Conservation (phyloP, 192 early-diverging fungal species). For the Dissophora globulifera region DNA sequence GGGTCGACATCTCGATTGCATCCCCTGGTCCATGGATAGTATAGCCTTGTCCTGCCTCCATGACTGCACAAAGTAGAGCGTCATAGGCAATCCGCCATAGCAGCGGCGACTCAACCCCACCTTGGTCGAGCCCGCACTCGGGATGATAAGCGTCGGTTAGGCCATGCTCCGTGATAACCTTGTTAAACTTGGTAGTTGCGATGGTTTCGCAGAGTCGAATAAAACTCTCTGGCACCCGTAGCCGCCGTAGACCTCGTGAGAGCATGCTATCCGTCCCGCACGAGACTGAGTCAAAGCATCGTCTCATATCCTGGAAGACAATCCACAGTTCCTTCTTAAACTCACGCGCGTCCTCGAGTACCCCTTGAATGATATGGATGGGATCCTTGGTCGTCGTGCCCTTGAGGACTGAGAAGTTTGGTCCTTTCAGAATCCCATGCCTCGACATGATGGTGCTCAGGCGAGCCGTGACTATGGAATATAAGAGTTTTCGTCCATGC, state of each 20-base stretch:
- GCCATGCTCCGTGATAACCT: slow-evolving; percentile 28
- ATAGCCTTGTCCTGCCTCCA: neutral
- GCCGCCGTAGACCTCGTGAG: neutral
- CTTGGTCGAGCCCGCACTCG: slow-evolving; percentile 30
- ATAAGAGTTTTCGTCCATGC: slow-evolving; percentile 21
- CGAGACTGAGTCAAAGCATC: slow-evolving; percentile 32
- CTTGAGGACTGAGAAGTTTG: slow-evolving; percentile 29
- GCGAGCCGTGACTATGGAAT: neutral
- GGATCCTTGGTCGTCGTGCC: slow-evolving; percentile 32
- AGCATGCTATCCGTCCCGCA: slow-evolving; percentile 16
- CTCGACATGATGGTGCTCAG: neutral
- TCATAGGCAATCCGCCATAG: slow-evolving; percentile 23
- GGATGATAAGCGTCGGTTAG: slow-evolving; percentile 18
- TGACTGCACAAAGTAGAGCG: slow-evolving; percentile 15
- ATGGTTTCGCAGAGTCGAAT: slow-evolving; percentile 9
- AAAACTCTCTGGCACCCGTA: slow-evolving; percentile 13
- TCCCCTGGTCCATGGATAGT: neutral
- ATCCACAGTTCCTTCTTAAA: slow-evolving; percentile 22
- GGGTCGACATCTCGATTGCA: neutral
- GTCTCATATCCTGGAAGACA: slow-evolving; percentile 29
- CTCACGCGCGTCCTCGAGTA: slow-evolving; percentile 24
- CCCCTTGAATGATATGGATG: slow-evolving; percentile 16
- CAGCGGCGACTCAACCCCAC: slow-evolving; percentile 27
- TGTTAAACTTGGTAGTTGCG: slow-evolving; percentile 13
- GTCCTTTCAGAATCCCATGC: slow-evolving; percentile 12